A percentile compares a stretch with the other conserved stretches of the same genome.
These are phyloP conservation scores for Phlyctochytrium planicorne DNA, from an alignment of 192 early-diverging fungal species.

Conservation along the genomic window DNA sequence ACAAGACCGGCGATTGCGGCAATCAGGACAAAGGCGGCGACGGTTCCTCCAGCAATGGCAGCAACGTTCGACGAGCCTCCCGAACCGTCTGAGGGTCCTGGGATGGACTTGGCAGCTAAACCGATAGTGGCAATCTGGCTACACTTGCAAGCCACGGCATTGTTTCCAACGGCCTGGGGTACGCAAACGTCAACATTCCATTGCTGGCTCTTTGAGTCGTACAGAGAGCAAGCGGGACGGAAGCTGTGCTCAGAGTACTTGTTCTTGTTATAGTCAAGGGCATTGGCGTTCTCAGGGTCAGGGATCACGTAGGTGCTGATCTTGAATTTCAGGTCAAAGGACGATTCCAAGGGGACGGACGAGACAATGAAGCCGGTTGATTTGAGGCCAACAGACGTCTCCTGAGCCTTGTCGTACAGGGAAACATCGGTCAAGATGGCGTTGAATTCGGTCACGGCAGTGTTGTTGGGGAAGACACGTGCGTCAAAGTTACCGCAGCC, in stretches of 20 bases:
- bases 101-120: neutral
- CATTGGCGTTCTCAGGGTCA: neutral
- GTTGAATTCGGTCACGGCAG: neutral
- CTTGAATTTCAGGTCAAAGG: slow-evolving; percentile 5
- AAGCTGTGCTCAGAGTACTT: neutral
- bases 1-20: slow-evolving; percentile 16
- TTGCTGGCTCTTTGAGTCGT: neutral
- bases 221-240: slow-evolving; percentile 15
- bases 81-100: neutral
- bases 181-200: slow-evolving; percentile 17
- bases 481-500: slow-evolving; percentile 15
- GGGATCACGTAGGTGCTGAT: neutral
- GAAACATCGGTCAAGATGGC: neutral
- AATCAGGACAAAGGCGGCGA: slow-evolving; percentile 19
- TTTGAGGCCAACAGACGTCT: slow-evolving; percentile 1
- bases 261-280: neutral
- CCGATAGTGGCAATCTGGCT: slow-evolving; percentile 18
- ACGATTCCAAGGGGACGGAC: neutral
- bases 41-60: slow-evolving; percentile 21
- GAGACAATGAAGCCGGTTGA: slow-evolving; percentile 5
- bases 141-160: slow-evolving; percentile 12
- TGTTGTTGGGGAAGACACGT: slow-evolving; percentile 2
- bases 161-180: neutral
- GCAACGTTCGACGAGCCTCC: neutral
- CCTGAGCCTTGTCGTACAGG: neutral